Evolutionary conservation across 176 grass and related monocot genomes (phyloP), one percentile per base, ranked within the genome.

Genomic region (Luzula sylvatica): DNA sequence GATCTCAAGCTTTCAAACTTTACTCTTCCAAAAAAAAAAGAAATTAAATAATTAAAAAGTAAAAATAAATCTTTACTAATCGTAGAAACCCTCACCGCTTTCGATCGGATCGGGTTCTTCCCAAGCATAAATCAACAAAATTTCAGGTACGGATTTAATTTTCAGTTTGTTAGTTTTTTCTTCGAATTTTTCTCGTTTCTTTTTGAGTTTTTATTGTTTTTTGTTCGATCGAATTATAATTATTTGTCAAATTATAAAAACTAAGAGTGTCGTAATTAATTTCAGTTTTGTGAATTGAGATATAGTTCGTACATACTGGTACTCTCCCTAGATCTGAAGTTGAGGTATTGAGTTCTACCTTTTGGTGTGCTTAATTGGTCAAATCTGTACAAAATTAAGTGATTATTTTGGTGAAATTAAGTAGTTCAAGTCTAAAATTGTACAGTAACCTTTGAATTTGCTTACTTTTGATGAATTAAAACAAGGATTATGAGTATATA

Each of bases 1-100:
- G n/a, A n/a, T n/a, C 38, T 56, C 27, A 56, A 19, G 39, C 35
- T 60, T 60, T 43, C 56, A 60, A 60, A 20, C 28, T 60, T 60
- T 60, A 60, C 56, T 60, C 54, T 57, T 57, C 39, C 27, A 26
- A 39, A 35, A 60, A 35, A 26, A 60, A 60, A 8, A 60, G 9
- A 7, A 60, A 44, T 26, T 20, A 39, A 41, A 60, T 23, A 60
- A 42, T 15, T 38, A 43, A 12, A 21, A 58, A 60, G 24, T 42
- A 15, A 59, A 41, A 23, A 17, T 42, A 60, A 44, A 17, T 22
- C 20, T 60, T 40, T 26, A 22, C 38, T 42, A 45, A 15, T 60
- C 56, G 56, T 42, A 60, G 19, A 60, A 60, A 42, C 41, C 32
- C 56, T 41, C 15, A 15, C 38, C 38, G 19, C 29, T 55, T 59